These are phyloP conservation scores for Saccharomycopsis capsularis DNA, from an alignment of 805 yeast species.

Conservation along the genomic window DNA sequence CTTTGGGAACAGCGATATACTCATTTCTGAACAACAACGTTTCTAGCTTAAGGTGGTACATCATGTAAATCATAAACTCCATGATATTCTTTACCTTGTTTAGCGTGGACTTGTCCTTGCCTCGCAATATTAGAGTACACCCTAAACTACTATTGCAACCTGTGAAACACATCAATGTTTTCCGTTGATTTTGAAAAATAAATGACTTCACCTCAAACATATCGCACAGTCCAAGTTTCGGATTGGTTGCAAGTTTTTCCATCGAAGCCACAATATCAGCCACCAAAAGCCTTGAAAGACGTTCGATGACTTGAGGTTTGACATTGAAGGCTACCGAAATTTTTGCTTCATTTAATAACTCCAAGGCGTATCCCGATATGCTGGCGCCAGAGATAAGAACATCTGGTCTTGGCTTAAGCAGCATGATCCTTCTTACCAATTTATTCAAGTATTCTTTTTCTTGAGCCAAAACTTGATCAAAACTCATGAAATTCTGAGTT, in stretches of 20 bases:
- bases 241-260: constrained; percentile 68
- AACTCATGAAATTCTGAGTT: constrained; percentile 64
- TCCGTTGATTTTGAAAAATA: constrained; percentile 46
- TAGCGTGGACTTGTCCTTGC: constrained; percentile 56
- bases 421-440: constrained; percentile 67
- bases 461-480: constrained; percentile 79
- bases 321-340: constrained; percentile 77
- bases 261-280: constrained; percentile 83
- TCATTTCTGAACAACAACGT: constrained; percentile 46
- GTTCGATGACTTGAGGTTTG: constrained; percentile 73
- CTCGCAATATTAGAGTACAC: constrained; percentile 81
- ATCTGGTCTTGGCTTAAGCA: constrained; percentile 57
- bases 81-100: constrained; percentile 68
- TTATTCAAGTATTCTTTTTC: constrained; percentile 80
- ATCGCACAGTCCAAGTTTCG: constrained; percentile 70
- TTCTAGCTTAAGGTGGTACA: constrained; percentile 76
- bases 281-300: constrained; percentile 69
- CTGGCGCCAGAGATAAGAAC: constrained; percentile 71
- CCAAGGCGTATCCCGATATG: constrained; percentile 76
- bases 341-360: constrained; percentile 62
- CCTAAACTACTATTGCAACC: constrained; percentile 75
- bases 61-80: constrained; percentile 72
- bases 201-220: constrained; percentile 65
- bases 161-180: constrained; percentile 70
- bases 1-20: constrained; percentile 20